These are phyloP conservation scores for Colletotrichum sp. DNA, from an alignment of 2,329 filamentous ascomycete species.

Conservation along the genomic window DNA sequence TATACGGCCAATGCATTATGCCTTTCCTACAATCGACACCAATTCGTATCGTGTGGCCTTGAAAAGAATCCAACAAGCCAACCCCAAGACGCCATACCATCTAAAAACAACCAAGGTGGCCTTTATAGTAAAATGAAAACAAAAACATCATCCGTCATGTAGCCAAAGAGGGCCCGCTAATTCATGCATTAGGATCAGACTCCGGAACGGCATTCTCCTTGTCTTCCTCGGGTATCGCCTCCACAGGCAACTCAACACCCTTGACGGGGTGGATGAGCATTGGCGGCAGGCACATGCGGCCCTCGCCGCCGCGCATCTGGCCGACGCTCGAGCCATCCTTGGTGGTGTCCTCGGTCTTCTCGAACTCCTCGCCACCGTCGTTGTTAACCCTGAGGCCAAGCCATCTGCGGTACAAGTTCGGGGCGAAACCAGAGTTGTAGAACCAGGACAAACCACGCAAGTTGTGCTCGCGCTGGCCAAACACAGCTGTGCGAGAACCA, in stretches of 20 bases:
- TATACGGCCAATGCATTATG: slow-evolving; percentile 15
- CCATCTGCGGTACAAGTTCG: slow-evolving; percentile 85
- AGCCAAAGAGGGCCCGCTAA: background rate
- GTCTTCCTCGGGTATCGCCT: slow-evolving; percentile 55
- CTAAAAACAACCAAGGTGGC: slow-evolving; percentile 2
- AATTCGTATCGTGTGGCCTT: background rate
- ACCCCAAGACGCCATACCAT: slow-evolving; percentile 18
- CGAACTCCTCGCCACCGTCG: slow-evolving; percentile 79
- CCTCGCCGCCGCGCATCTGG: slow-evolving; percentile 71
- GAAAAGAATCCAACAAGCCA: slow-evolving; percentile 18
- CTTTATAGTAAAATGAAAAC: background rate
- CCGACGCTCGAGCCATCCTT: slow-evolving; percentile 54
- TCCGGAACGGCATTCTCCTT: slow-evolving; percentile 44
- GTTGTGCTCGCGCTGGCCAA: slow-evolving; percentile 88
- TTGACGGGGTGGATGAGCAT: slow-evolving; percentile 93
- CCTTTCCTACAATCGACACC: slow-evolving; percentile 15
- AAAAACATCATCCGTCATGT: slow-evolving; percentile 9
- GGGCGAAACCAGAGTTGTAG: slow-evolving; percentile 83
- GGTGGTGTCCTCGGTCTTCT: slow-evolving; percentile 61
- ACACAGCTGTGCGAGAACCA: slow-evolving; percentile 75
- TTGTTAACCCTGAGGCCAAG: slow-evolving; percentile 81
- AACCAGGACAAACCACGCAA: slow-evolving; percentile 89
- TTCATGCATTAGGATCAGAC: slow-evolving; percentile 54
- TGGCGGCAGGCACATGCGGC: slow-evolving; percentile 88
- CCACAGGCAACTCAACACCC: slow-evolving; percentile 70